A percentile compares a stretch with the other conserved stretches of the same genome.
Evolutionary conservation across 306 rosid genomes (phyloP).

Genomic region (Vicia villosa): DNA sequence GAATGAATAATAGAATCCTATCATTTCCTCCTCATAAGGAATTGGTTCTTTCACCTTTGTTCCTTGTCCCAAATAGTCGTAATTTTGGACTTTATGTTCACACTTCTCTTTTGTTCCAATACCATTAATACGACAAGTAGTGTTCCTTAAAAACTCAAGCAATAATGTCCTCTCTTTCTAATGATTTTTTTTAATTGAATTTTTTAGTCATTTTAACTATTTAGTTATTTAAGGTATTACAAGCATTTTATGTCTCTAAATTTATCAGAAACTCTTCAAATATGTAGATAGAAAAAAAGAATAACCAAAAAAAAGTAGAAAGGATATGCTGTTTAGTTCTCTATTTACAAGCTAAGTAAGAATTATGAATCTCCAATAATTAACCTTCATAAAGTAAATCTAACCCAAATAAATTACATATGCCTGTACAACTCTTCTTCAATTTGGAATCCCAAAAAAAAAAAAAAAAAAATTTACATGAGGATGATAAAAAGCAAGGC

Average conservation of each 20-base stretch:
- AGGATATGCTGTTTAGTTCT: not conserved
- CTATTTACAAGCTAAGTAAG: not conserved
- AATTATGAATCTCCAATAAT: slow-evolving; percentile 12
- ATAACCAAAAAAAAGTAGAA: not conserved
- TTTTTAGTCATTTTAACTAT: not conserved
- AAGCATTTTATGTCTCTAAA: not conserved
- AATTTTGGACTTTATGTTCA: not conserved
- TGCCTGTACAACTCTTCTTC: slow-evolving; percentile 78
- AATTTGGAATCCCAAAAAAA: slow-evolving; percentile 48
- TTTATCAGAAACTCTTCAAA: not conserved
- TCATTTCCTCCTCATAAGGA: slow-evolving; percentile 8
- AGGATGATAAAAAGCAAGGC: slow-evolving; percentile 24
- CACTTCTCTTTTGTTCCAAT: slow-evolving; percentile 6
- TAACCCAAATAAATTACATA: slow-evolving; percentile 54
- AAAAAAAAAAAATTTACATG: slow-evolving; percentile 39
- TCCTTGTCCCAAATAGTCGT: slow-evolving; percentile 8
- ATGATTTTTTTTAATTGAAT: not conserved
- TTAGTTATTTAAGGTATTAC: not conserved
- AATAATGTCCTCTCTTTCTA: not conserved
- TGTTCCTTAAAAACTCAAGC: slow-evolving; percentile 5
- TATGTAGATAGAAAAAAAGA: not conserved
- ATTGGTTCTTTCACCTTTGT: slow-evolving; percentile 32
- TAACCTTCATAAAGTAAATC: slow-evolving; percentile 24
- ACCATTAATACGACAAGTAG: not conserved
- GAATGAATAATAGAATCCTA: slow-evolving; percentile 24